Percentiles rank a stretch among this genome's conserved stretches.
phyloP scores from a whole-genome alignment of 2,329 filamentous ascomycete species.

The Colletotrichum acutatum region DNA sequence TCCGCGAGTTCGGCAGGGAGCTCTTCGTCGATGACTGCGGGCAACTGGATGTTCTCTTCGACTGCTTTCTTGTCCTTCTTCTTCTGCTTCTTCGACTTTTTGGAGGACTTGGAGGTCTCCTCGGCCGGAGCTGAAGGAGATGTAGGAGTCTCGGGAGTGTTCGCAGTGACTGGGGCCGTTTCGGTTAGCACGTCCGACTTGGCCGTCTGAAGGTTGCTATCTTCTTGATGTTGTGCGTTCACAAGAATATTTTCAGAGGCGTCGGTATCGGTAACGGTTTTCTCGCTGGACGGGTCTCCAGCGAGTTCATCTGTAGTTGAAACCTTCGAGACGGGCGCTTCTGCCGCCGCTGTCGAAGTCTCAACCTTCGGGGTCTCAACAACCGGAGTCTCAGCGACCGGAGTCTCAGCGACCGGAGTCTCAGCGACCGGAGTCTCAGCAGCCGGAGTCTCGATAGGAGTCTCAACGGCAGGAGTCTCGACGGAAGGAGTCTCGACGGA shows the following conservation, averaged over 20 bases:
- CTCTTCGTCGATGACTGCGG: background rate
- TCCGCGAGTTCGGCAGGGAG: background rate
- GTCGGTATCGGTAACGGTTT: background rate
- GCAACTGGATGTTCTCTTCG: background rate
- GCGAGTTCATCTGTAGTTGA: background rate
- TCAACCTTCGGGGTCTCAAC: background rate
- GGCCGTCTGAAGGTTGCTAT: background rate
- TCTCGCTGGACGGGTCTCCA: background rate
- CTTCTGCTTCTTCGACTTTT: constrained; percentile 34
- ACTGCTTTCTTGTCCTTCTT: constrained; percentile 38
- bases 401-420: background rate
- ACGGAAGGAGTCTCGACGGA: background rate
- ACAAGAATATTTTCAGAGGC: background rate
- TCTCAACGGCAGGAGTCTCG: constrained; percentile 7
- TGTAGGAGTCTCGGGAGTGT: background rate
- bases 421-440: background rate
- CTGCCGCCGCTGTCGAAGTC: background rate
- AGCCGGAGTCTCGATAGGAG: constrained; percentile 1
- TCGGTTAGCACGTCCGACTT: background rate
- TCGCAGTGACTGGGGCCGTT: background rate
- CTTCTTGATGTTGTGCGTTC: constrained; percentile 9
- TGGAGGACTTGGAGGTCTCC: constrained; percentile 14
- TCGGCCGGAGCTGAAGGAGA: background rate
- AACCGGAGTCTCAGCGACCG: background rate
- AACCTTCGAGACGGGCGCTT: background rate